Evolutionary conservation across 2,329 filamentous ascomycete species (phyloP).

Genomic region (Talaromyces sp.): DNA sequence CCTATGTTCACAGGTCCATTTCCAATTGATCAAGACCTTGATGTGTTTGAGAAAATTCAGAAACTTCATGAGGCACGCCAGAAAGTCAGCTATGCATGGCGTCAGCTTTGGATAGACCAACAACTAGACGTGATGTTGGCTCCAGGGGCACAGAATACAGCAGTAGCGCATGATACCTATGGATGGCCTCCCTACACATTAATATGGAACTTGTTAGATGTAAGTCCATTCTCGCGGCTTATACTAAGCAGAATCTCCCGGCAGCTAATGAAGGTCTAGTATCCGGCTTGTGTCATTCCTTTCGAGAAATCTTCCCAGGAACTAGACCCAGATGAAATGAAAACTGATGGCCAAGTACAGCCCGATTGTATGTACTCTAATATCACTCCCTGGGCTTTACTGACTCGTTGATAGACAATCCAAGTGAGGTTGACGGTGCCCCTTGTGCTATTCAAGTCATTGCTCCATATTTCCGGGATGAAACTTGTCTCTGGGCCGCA

Average conservation of each 20-base stretch:
- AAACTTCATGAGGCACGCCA: constrained; percentile 45
- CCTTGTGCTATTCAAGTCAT: constrained; percentile 54
- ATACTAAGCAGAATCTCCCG: no score
- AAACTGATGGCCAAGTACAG: constrained; percentile 34
- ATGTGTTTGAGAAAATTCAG: constrained; percentile 44
- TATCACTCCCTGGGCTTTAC: background rate
- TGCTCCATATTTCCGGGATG: constrained; percentile 52
- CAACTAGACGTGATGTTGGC: constrained; percentile 56
- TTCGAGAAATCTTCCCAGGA: constrained; percentile 47
- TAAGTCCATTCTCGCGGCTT: constrained; percentile 29
- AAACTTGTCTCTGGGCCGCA: constrained; percentile 45
- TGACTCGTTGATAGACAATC: constrained; percentile 39
- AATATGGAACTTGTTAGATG: constrained; percentile 57
- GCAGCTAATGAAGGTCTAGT: constrained; percentile 34
- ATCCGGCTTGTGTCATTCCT: constrained; percentile 55
- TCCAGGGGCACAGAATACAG: constrained; percentile 54
- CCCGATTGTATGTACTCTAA: constrained; percentile 26
- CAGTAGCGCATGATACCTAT: constrained; percentile 54
- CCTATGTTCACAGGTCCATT: constrained; percentile 35
- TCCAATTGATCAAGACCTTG: constrained; percentile 24
- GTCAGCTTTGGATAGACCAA: constrained; percentile 45
- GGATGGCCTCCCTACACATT: constrained; percentile 49
- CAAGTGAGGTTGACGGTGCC: constrained; percentile 44
- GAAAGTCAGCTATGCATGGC: constrained; percentile 44
- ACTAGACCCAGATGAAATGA: constrained; percentile 38